Base-by-base conservation (phyloP, 2,329 filamentous ascomycete genomes). In the Colletotrichum musae region DNA sequence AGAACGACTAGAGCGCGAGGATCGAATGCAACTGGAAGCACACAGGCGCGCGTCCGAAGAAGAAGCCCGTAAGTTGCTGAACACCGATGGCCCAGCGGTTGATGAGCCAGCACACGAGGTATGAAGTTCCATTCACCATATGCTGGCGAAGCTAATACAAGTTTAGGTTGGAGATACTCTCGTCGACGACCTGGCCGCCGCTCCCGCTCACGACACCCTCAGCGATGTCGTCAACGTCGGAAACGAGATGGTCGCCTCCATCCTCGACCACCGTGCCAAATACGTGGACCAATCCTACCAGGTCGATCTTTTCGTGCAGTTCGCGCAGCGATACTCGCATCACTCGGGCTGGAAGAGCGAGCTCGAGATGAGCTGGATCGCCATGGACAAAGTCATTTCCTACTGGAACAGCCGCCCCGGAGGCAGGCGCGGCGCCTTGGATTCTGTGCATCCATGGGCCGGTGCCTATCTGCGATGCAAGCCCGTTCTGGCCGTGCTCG, bases 361-460 rank as follows among this genome's bases (percentile, higher is more conserved):
- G 39, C 39, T 45, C 15, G 58, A 61, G 7, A 18, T 61, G 5
- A 28, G 58, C 28, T 61, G 58, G 58, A 61, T 61, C 15, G 58
- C 58, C 21, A n/a, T 53, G 1, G 36, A 26, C n/a, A 41, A 24
- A 21, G 24, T 61, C 2, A 13, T 26, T 6, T 18, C 32, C 5
- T 61, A 61, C 24, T 61, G 58, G 58, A n/a, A 28, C 13, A 10
- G n/a, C n/a, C 21, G 43, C 16, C 15, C 15, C 5, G 50, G 50
- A 18, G 58, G 48, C 16, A 48, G 58, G 6, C 9, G 53, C 21
- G 39, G 48, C 15, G 58, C 58, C 15, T 28, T 61, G 10, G 7
- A 45, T 9, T 16, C 6, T 15, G 26, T 43, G 15, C 32, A 16
- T 15, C 36, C 50, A 3, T 24, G 21, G 21, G 21, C 21, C 10